Conservation (phyloP, 495 filamentous ascomycete genomes). For the Letharia columbiana region DNA sequence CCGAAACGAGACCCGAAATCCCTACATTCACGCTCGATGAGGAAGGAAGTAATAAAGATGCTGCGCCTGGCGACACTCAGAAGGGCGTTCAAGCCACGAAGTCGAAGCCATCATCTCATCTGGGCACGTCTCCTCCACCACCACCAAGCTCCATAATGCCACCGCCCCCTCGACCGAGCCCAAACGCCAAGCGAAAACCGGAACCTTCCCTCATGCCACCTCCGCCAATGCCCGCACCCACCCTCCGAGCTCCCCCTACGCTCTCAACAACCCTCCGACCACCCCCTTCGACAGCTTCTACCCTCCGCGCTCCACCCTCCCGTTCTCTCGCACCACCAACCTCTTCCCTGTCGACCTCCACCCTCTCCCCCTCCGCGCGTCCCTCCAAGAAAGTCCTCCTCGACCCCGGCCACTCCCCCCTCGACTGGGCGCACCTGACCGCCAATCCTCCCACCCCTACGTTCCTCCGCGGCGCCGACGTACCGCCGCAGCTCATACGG, state of each 20-base stretch:
- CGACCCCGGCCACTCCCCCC: conserved; percentile 77
- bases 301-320: conserved; percentile 34
- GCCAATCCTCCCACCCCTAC: conserved; percentile 50
- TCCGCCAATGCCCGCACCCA: conserved; percentile 25
- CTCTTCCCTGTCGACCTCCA: conserved; percentile 30
- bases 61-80: background rate
- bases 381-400: conserved; percentile 57
- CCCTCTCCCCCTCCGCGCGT: conserved; percentile 33
- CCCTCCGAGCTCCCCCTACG: conserved; percentile 26
- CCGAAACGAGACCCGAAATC: background rate
- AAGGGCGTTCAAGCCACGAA: background rate
- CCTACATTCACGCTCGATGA: conserved; percentile 3
- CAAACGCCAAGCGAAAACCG: conserved; percentile 10
- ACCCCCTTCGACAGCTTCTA: conserved; percentile 30
- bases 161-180: background rate
- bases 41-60: background rate
- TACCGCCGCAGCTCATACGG: conserved; percentile 45
- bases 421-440: conserved; percentile 85
- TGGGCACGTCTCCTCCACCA: background rate
- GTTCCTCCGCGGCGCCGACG: conserved; percentile 55
- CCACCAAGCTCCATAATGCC: background rate
- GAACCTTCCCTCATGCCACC: conserved; percentile 18
- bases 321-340: conserved; percentile 34
- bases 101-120: background rate
- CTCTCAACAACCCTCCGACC: conserved; percentile 29